phyloP scores from a whole-genome alignment of 1,284 basidiomycete species.

The Tilletiaria anomala region DNA sequence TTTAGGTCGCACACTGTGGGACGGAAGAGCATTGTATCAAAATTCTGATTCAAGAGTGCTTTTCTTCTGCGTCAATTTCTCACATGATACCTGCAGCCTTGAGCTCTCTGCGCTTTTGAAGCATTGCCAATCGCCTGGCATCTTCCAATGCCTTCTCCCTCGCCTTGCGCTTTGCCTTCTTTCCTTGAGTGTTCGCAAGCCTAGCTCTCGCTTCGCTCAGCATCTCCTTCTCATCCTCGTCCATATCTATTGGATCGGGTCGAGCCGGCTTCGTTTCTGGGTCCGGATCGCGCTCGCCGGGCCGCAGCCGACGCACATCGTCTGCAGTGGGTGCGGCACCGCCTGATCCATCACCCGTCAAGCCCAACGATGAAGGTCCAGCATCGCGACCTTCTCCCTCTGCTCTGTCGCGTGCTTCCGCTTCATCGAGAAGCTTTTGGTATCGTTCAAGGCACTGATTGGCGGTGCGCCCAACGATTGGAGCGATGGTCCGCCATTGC shows the following conservation, averaged over 20 bases:
- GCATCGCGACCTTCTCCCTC: constrained; percentile 11
- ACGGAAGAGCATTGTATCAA: too few relatives aligned
- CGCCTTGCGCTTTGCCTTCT: constrained; percentile 97
- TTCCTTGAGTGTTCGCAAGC: constrained; percentile 96
- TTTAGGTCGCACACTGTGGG: constrained; percentile 51
- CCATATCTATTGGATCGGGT: constrained; percentile 99
- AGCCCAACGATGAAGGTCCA: too few relatives aligned
- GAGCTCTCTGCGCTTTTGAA: constrained; percentile 95
- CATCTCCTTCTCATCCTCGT: constrained; percentile 99
- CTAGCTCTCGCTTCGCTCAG: constrained; percentile 93
- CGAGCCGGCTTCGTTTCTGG: constrained; percentile 95
- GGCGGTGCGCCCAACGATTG: constrained; percentile 95
- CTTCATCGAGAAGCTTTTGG: constrained; percentile 92
- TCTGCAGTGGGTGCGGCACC: constrained; percentile 77
- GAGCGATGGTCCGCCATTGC: constrained; percentile 98
- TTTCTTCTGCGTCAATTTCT: too few relatives aligned
- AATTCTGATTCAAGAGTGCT: too few relatives aligned
- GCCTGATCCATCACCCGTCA: constrained; percentile 59
- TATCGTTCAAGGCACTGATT: constrained; percentile 97
- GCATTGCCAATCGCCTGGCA: constrained; percentile 75
- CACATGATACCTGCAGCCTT: constrained; percentile 96
- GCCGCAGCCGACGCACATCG: constrained; percentile 71
- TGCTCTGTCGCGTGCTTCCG: constrained; percentile 44
- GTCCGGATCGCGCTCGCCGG: constrained; percentile 96
- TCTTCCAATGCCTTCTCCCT: constrained; percentile 74